Base-by-base conservation (phyloP, 2,329 filamentous ascomycete species). In the Achaetomium macrosporum region DNA sequence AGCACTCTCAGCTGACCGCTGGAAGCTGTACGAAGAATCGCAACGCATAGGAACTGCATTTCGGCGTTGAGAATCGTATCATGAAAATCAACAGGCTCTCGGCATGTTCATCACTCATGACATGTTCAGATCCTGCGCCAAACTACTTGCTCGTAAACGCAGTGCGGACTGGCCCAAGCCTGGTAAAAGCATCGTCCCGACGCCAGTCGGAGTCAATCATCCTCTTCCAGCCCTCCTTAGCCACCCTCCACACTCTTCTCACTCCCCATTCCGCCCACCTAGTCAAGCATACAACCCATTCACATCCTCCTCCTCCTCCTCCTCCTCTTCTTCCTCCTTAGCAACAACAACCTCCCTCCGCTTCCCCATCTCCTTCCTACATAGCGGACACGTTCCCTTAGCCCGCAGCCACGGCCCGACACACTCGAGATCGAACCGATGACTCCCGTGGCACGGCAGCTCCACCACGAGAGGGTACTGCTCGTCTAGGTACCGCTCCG, bases 371-470 rank as follows among this genome's bases (percentile, higher is more conserved):
- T 83, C 79, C 64, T 78, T 75, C 55, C 83, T 70, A 65, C 82
- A 84, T 70, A 85, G 72, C 37, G 82, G 82, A 64, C 82, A 85
- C 31, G 74, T 83, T 36, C 82, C 82, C 67, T 85, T 83, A 61
- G 79, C 76, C 65, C 76, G 70, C 64, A 86, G 65, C 83, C 83
- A 86, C 7, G 83, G 82, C 3, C 76, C 78, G 2, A 85, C 81
- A 61, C 83, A 86, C 69, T 86, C 83, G n/a, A 85, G 67, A 61
- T 86, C 83, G 63, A 83, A 85, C 46, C 69, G 69, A 65, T 86
- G 83, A 39, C 66, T 70, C 31, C 71, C 73, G 61, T 81, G 72
- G 64, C 83, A 86, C 39, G 82, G 82, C 62, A 86, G 71, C 71
- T 82, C 76, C 29, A 85, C 83, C 12, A 85, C 81, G 2, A 86